Evolutionary conservation across 2,329 filamentous ascomycete species (phyloP), one percentile per base, ranked within the genome.

Genomic region (Verticillium alfalfae): DNA sequence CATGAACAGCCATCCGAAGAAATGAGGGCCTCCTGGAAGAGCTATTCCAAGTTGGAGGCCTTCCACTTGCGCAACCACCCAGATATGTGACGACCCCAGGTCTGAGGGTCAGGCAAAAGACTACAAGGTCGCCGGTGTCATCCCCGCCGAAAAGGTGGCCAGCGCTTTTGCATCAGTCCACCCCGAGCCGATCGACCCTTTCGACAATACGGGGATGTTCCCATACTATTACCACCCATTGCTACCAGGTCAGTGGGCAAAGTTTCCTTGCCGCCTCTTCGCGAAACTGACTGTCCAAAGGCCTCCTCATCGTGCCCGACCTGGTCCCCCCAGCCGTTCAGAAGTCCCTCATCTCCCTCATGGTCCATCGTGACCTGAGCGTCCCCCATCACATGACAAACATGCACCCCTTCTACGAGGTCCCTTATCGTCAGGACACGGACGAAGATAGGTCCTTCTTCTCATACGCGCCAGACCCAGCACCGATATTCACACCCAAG

Each of bases 361-460:
- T 97, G 65, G 79, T 97, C 36, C 91, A 96, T 75, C 84, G 80
- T 31, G 90, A 96, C 72, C 84, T 96, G 16, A 87, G 87, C 64
- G 85, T 90, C 66, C 85, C 87, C 3, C 72, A 78, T 4, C 93
- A 98, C 72, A 85, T 90, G 70, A 98, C 93, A 59, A 99, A 98
- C 74, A 79, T 98, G n/a, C 90, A 96, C 74, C 81, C 92, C 1
- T 91, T 96, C 75, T 92, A 94, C 74, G 71, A 87, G 37, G 73
- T 96, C 6, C 81, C 84, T 7, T 93, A 94, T 67, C 72, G 71
- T 4, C 60, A 72, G 18, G 62, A 66, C 10, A 37, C 67, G 39
- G 65, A 68, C 18, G 57, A 66, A 1, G 59, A 67, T 16, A 66
- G 64, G 2, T 88, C 85, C 31, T 85, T 88, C 75, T 88, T 88